Base-by-base conservation (phyloP, 2,329 filamentous ascomycete genomes). In the Cordyceps militaris region DNA sequence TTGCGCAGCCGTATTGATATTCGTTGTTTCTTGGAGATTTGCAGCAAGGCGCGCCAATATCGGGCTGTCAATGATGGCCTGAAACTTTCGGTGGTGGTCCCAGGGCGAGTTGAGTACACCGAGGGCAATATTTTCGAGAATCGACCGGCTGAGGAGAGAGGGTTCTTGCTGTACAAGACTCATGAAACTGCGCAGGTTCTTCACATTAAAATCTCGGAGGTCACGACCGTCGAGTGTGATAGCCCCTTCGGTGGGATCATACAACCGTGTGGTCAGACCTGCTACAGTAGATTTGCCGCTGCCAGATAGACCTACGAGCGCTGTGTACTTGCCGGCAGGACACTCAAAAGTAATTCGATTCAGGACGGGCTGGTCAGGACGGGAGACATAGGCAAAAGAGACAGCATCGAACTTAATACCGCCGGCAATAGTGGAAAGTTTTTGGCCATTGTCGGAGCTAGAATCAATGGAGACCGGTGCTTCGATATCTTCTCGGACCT, bases 241-340 rank as follows among this genome's bases (percentile, higher is more conserved):
- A 0, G 64, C 64, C 3, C 82, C 83, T 4, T 71, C 68, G 0
- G 74, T 73, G 0, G 81, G 79, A 54, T 84, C 79, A 61, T 87
- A 85, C 32, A 86, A 74, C 38, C 84, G 73, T 38, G 80, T 76
- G 1, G 82, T 67, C 2, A 86, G 70, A 4, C 76, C 77, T 2
- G 81, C 78, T 38, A 84, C 70, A 2, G 80, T 83, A 7, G 79
- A 82, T 61, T 84, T 83, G 3, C 80, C 81, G 56, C 78, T 81
- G 1, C 82, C 82, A 1, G 79, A 83, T 1, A 80, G 74, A 0
- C 82, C 83, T 2, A 85, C 81, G 32, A 85, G 74, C 3, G 81
- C 82, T 0, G 81, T 84, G 60, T 75, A 71, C 61, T 78, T 76
- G 34, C 74, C 72, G 21, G 74, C 69, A n/a, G 63, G 82, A 72